phyloP scores from a whole-genome alignment of 306 rosid genomes.

The Lagenaria siceraria region DNA sequence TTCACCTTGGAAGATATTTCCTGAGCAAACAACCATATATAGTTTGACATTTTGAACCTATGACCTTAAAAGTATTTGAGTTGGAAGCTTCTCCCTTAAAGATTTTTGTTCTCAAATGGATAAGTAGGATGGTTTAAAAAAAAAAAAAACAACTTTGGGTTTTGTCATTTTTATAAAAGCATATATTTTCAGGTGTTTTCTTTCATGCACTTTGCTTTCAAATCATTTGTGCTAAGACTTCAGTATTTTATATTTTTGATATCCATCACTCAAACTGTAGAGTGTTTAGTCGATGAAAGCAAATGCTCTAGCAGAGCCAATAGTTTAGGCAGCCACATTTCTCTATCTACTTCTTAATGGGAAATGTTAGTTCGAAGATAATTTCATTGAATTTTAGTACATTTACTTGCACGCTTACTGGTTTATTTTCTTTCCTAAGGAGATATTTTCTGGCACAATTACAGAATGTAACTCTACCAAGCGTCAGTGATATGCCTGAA shows the following conservation, averaged over 20 bases:
- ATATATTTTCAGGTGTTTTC: not conserved
- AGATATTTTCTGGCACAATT: not conserved
- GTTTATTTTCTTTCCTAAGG: not conserved
- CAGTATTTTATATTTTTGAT: not conserved
- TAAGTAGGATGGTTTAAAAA: not conserved
- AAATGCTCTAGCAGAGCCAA: not conserved
- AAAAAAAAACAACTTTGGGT: not conserved
- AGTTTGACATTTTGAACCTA: not conserved
- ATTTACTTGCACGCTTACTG: not conserved
- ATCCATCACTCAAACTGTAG: not conserved
- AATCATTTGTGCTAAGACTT: not conserved
- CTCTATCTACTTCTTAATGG: not conserved
- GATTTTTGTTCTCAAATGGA: not conserved
- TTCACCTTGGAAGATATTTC: not conserved
- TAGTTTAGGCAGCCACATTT: not conserved
- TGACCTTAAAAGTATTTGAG: not conserved
- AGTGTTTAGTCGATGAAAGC: not conserved
- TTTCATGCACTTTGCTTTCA: not conserved
- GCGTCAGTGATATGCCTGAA: not conserved
- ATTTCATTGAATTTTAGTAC: not conserved
- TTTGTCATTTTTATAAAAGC: not conserved
- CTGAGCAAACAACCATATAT: not conserved
- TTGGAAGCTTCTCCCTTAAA: not conserved
- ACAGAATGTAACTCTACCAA: slow-evolving; percentile 10
- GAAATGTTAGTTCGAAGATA: not conserved